A percentile compares a stretch with the other conserved stretches of the same genome.
Evolutionary conservation across 2,329 filamentous ascomycete species (phyloP).

Genomic region (Fusarium sp.): DNA sequence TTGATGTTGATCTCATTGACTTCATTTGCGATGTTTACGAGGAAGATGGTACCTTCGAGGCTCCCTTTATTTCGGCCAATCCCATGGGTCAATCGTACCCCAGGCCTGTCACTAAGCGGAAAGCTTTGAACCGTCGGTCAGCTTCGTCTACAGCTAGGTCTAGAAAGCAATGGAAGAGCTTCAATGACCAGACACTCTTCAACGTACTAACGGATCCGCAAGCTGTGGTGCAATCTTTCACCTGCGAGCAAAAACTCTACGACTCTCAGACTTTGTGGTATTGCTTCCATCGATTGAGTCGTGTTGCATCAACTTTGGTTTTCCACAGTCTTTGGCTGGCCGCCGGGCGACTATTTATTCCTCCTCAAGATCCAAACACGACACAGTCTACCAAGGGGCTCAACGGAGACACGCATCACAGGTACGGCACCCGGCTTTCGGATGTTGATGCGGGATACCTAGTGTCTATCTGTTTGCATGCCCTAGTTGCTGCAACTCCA

Average conservation of each 20-base stretch:
- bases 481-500: constrained; percentile 67
- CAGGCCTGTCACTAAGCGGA: constrained; percentile 20
- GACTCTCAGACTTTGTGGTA: constrained; percentile 72
- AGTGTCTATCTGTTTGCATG: constrained; percentile 69
- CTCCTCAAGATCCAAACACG: constrained; percentile 57
- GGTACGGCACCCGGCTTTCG: constrained; percentile 50
- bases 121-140: constrained; percentile 21
- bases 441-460: constrained; percentile 62
- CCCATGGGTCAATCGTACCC: constrained; percentile 14
- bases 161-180: constrained; percentile 63
- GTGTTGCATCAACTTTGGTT: constrained; percentile 65
- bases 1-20: constrained; percentile 65
- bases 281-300: constrained; percentile 67
- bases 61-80: constrained; percentile 44
- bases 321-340: constrained; percentile 73
- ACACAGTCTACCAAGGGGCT: constrained; percentile 45
- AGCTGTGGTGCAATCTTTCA: constrained; percentile 66
- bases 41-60: constrained; percentile 63
- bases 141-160: constrained; percentile 17
- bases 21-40: constrained; percentile 69
- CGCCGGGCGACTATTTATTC: constrained; percentile 65
- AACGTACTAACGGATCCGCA: constrained; percentile 68
- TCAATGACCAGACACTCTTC: constrained; percentile 72
- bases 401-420: constrained; percentile 49
- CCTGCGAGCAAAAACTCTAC: constrained; percentile 59